These are phyloP conservation scores for Ophiostoma australiae DNA, from an alignment of 2,329 filamentous ascomycete genomes.

Conservation along the genomic window DNA sequence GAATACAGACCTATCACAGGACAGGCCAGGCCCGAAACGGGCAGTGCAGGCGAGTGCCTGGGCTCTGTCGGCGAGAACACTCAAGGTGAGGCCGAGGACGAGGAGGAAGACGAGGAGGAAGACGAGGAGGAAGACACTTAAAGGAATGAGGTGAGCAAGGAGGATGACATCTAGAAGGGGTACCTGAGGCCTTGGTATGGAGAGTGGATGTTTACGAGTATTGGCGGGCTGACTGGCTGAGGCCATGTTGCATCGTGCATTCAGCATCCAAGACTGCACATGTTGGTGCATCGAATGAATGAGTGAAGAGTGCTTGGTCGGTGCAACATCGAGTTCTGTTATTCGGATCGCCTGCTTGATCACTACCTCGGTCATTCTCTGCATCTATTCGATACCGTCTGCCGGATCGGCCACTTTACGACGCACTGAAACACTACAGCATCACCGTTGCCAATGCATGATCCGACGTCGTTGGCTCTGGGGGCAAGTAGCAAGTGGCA, in stretches of 20 bases:
- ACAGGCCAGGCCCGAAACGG: neutral
- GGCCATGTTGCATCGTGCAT: neutral
- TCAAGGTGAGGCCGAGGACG: neutral
- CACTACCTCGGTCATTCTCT: neutral
- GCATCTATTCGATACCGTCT: neutral
- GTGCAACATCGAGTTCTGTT: neutral
- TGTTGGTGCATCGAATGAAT: neutral
- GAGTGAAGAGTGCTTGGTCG: neutral
- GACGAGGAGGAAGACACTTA: no score
- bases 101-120: neutral
- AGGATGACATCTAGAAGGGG: neutral
- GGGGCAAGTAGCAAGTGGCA: neutral
- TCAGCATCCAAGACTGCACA: neutral
- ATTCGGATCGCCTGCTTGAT: neutral
- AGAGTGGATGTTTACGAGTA: neutral
- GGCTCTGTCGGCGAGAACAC: constrained; percentile 1
- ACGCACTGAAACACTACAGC: neutral
- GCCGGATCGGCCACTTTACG: neutral
- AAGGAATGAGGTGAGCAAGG: neutral
- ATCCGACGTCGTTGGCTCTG: neutral
- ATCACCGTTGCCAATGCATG: neutral
- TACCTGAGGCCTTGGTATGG: neutral
- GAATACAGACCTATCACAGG: neutral
- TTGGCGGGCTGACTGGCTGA: neutral
- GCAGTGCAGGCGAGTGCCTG: neutral